A percentile compares a stretch with the other conserved stretches of the same genome.
phyloP scores from a whole-genome alignment of 306 rosid species.

The Gillenia trifoliata region DNA sequence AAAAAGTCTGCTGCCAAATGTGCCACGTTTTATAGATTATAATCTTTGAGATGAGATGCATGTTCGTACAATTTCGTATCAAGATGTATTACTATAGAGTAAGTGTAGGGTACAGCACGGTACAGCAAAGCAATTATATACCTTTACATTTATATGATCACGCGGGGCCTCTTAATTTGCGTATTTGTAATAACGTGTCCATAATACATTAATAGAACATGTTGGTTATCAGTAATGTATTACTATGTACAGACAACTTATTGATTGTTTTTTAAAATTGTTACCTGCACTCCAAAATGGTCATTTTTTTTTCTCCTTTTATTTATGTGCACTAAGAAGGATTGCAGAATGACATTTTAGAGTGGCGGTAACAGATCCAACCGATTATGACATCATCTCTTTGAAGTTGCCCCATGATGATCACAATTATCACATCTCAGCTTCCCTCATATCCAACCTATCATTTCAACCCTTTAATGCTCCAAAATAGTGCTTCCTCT shows the following conservation, averaged over 20 bases:
- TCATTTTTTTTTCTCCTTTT: no score
- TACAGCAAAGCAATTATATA: constrained; percentile 33
- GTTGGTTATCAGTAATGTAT: neutral
- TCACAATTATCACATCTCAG: neutral
- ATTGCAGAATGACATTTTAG: neutral
- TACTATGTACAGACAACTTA: no score
- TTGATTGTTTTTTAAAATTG: no score
- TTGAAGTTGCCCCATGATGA: neutral
- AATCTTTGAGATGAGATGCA: constrained; percentile 25
- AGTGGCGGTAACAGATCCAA: no score
- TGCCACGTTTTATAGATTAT: neutral
- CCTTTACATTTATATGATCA: neutral
- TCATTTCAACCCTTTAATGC: constrained; percentile 60
- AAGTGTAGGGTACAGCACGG: constrained; percentile 31
- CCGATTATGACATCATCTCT: neutral
- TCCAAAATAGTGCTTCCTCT: constrained; percentile 25
- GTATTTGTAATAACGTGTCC: no score
- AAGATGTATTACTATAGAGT: constrained; percentile 18
- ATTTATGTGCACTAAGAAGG: neutral
- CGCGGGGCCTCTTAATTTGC: no score
- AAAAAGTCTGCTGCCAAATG: neutral
- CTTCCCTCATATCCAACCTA: constrained; percentile 31
- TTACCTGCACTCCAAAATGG: neutral
- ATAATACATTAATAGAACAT: no score
- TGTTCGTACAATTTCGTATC: constrained; percentile 74